Evolutionary conservation across 164 flowering plant species (phyloP).

Genomic region (Magnolia officinalis): DNA sequence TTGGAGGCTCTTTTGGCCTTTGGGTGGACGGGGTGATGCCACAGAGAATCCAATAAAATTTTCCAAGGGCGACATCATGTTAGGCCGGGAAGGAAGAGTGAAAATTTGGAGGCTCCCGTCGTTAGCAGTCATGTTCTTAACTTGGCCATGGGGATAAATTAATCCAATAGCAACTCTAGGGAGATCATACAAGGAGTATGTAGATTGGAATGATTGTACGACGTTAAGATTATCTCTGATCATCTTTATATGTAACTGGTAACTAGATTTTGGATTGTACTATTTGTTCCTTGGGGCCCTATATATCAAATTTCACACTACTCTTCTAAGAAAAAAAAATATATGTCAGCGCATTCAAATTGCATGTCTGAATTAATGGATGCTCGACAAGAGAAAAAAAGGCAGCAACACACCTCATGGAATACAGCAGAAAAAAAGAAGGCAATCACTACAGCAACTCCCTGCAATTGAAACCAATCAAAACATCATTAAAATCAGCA

Average conservation of each 20-base stretch:
- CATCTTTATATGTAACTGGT: background rate
- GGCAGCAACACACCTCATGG: conserved; percentile 68
- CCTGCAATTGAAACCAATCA: conserved; percentile 38
- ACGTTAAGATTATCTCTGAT: background rate
- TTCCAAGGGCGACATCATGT: background rate
- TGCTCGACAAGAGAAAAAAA: background rate
- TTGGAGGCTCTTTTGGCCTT: background rate
- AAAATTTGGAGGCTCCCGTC: too few species aligned
- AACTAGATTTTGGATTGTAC: background rate
- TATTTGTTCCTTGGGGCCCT: background rate
- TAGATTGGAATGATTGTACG: background rate
- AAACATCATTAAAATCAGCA: background rate
- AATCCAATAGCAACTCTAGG: background rate
- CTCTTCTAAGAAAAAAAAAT: background rate
- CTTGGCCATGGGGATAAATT: too few species aligned
- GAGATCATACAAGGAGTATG: background rate
- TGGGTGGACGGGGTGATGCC: background rate
- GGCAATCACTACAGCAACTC: conserved; percentile 62
- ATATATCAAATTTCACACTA: background rate
- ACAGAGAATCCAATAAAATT: background rate
- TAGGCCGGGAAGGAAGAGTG: too few species aligned
- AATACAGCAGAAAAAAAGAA: conserved; percentile 89
- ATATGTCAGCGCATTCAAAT: background rate
- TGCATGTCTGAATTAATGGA: background rate
- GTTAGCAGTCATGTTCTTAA: too few species aligned